Evolutionary conservation across 352 stramenopile genomes (phyloP).

Genomic region (Phytophthora sp.): DNA sequence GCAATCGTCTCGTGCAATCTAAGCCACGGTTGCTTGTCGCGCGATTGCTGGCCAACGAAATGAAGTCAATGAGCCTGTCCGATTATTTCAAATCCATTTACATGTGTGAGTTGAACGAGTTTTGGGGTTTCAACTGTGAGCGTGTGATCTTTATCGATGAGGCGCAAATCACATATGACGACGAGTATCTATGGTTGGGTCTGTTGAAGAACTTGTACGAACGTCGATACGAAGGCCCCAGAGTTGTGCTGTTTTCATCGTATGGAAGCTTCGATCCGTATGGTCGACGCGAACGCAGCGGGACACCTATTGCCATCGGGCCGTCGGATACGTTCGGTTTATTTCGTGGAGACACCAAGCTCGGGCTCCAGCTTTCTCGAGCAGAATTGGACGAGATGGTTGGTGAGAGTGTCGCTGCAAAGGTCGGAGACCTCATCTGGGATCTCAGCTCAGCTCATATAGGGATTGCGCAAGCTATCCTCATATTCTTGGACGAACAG

Average conservation of each 20-base stretch:
- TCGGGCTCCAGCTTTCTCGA: constrained; percentile 24
- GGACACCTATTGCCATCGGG: constrained; percentile 22
- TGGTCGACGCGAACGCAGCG: constrained; percentile 17
- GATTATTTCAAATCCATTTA: constrained; percentile 31
- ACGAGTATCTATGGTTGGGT: constrained; percentile 28
- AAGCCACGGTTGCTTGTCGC: constrained; percentile 20
- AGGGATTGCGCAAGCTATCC: constrained; percentile 42
- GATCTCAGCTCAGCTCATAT: constrained; percentile 40
- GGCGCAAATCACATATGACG: constrained; percentile 25
- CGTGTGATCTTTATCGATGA: constrained; percentile 30
- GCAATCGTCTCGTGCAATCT: constrained; percentile 32
- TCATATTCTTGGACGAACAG: constrained; percentile 24
- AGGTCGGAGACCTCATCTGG: not conserved
- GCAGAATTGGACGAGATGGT: constrained; percentile 30
- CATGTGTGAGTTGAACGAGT: constrained; percentile 23
- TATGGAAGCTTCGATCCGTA: constrained; percentile 17
- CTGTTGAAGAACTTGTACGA: constrained; percentile 24
- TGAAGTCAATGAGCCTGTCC: constrained; percentile 4
- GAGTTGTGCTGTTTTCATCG: constrained; percentile 38
- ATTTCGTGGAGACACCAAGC: constrained; percentile 23
- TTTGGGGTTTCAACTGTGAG: constrained; percentile 1
- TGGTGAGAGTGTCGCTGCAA: constrained; percentile 16
- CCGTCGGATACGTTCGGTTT: constrained; percentile 31
- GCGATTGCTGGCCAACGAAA: constrained; percentile 14
- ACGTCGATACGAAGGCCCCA: constrained; percentile 9